Evolutionary conservation across 148 eudicot genomes (phyloP), one percentile per base, ranked within the genome.

Genomic region (Cornus florida): DNA sequence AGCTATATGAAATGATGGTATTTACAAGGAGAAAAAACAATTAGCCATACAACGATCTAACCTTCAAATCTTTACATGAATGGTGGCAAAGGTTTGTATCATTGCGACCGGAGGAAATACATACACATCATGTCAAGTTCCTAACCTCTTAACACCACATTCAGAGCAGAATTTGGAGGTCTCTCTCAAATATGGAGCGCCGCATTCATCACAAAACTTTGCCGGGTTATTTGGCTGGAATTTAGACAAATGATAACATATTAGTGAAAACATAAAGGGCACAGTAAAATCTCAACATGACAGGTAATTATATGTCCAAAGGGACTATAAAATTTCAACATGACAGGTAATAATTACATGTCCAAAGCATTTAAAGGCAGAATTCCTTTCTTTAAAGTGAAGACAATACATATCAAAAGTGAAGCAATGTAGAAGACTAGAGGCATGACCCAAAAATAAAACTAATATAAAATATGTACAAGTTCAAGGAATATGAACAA

Each of bases 201-300:
- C 99, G 82, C 99, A 93, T 88, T 96, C 97, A 83, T 96, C 99
- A 68, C 99, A 96, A 81, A 83, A 96, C 88, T 96, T 96, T 48
- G 99, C 97, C 22, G 91, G 97, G 82, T 95, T 90, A 22, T 86
- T 67, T 8, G 97, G 89, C 97, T 92, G 91, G 65, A 81, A 75
- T 50, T 12, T 3, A 62, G 80, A 72, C 74, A 74, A 77, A 62
- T 6, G 1, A 74, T 32, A 68, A 69, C 39, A n/a, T 17, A 50
- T 77, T 12, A 69, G 67, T 22, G 7, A 53, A 53, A 43, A 6
- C 8, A 43, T 43, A 43, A 43, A 43, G 8, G 48, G 24, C 10
- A 57, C 10, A 0, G 1, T 48, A 48, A 48, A 11, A 48, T 11
- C 7, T 48, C 12, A 11, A 48, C 0, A 57, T 57, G 20, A 57